phyloP scores from a whole-genome alignment of 805 yeast genomes.

The Pichia exigua region DNA sequence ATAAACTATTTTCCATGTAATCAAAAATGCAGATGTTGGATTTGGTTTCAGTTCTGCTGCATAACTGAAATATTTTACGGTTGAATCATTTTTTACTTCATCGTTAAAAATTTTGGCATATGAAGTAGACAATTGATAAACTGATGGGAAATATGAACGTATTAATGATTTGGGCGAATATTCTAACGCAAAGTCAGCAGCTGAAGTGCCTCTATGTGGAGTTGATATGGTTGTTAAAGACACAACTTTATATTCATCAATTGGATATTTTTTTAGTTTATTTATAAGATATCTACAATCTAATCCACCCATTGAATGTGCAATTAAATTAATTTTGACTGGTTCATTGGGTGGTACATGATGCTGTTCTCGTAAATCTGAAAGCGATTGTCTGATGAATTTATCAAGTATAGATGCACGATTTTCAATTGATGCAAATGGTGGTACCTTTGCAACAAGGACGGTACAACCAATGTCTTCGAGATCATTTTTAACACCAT shows the following conservation, averaged over 20 bases:
- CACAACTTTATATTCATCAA: slow-evolving; percentile 40
- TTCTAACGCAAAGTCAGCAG: slow-evolving; percentile 60
- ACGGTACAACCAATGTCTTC: slow-evolving; percentile 59
- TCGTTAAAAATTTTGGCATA: slow-evolving; percentile 49
- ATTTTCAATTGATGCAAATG: slow-evolving; percentile 66
- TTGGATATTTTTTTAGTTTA: slow-evolving; percentile 17
- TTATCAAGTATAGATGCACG: slow-evolving; percentile 53
- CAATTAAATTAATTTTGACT: slow-evolving; percentile 61
- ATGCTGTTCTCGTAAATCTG: slow-evolving; percentile 13
- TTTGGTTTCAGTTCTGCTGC: slow-evolving; percentile 68
- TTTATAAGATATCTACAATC: slow-evolving; percentile 75
- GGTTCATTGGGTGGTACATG: slow-evolving; percentile 26
- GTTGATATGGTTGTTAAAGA: slow-evolving; percentile 81
- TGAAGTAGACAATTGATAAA: slow-evolving; percentile 60
- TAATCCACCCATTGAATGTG: slow-evolving; percentile 93
- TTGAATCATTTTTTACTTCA: slow-evolving; percentile 43
- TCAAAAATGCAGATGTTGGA: slow-evolving; percentile 52
- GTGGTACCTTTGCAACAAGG: slow-evolving; percentile 70
- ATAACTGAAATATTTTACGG: slow-evolving; percentile 70
- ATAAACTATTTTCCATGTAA: slow-evolving; percentile 59
- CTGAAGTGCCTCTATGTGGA: slow-evolving; percentile 81
- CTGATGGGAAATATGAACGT: slow-evolving; percentile 26
- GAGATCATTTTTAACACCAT: slow-evolving; percentile 61
- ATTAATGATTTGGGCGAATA: slow-evolving; percentile 16
- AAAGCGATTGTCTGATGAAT: slow-evolving; percentile 34